Conservation (phyloP, 2,329 filamentous ascomycete genomes). For the Juglanconis sp. region DNA sequence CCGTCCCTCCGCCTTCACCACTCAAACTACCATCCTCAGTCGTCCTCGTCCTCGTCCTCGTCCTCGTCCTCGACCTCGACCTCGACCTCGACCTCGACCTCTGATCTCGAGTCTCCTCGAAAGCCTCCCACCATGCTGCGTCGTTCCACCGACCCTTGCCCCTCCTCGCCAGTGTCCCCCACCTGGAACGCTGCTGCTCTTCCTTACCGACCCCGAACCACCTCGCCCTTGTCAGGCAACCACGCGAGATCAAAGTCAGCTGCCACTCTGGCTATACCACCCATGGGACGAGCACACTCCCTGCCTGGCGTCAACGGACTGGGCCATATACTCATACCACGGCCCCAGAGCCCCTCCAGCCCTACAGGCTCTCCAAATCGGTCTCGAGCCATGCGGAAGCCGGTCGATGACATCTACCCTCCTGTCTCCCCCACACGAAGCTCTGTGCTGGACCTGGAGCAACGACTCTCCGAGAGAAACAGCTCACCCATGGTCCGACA, state of each 20-base stretch:
- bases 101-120: constrained; percentile 40
- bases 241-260: constrained; percentile 59
- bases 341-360: constrained; percentile 47
- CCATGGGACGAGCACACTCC: constrained; percentile 62
- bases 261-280: constrained; percentile 49
- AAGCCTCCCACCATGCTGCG: constrained; percentile 55
- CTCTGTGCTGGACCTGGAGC: constrained; percentile 54
- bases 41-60: no score
- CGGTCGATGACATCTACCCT: constrained; percentile 59
- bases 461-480: constrained; percentile 45
- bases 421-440: constrained; percentile 50
- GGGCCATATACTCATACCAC: constrained; percentile 55
- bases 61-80: constrained; percentile 3
- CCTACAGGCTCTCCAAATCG: constrained; percentile 48
- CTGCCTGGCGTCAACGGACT: constrained; percentile 60
- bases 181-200: constrained; percentile 47
- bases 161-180: constrained; percentile 50
- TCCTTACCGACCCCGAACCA: constrained; percentile 60
- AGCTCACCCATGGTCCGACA: constrained; percentile 47
- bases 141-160: constrained; percentile 56
- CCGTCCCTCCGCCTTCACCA: constrained; percentile 50
- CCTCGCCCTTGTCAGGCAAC: constrained; percentile 56
- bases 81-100: constrained; percentile 16
- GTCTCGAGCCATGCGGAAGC: constrained; percentile 51
- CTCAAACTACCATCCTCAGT: constrained; percentile 29